Conservation (phyloP, 2,329 filamentous ascomycete genomes). For the Aureobasidium sp. region DNA sequence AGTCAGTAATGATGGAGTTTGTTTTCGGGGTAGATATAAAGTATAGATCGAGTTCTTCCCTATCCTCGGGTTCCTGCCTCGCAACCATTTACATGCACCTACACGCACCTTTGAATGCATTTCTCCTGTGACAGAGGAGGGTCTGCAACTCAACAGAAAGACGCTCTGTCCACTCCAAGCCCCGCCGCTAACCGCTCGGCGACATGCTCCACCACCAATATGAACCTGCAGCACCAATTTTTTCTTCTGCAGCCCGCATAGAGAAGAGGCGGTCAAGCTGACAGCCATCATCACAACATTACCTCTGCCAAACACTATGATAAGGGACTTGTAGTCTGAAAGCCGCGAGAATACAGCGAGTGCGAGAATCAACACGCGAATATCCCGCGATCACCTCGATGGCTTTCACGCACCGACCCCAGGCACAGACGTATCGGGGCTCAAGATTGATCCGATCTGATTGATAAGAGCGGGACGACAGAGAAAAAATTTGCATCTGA, state of each 20-base stretch:
- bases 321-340: too few relatives aligned
- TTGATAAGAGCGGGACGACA: neutral
- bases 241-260: neutral
- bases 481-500: neutral
- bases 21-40: neutral
- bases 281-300: too few relatives aligned
- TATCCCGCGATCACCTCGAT: neutral
- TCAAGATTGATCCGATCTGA: neutral
- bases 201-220: neutral
- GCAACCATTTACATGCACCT: too few relatives aligned
- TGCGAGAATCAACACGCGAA: neutral
- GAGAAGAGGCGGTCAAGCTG: neutral
- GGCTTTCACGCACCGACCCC: neutral
- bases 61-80: too few relatives aligned
- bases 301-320: too few relatives aligned
- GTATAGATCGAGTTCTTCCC: neutral
- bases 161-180: neutral
- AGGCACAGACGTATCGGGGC: neutral
- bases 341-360: neutral
- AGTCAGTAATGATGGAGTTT: neutral
- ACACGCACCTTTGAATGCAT: too few relatives aligned
- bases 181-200: neutral
- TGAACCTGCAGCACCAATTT: neutral
- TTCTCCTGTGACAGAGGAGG: neutral
- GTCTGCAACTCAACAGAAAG: neutral